Percentiles rank a stretch among this genome's conserved stretches.
Conservation (phyloP, 2,329 filamentous ascomycete genomes). For the Zasmidium citrigriseum region DNA sequence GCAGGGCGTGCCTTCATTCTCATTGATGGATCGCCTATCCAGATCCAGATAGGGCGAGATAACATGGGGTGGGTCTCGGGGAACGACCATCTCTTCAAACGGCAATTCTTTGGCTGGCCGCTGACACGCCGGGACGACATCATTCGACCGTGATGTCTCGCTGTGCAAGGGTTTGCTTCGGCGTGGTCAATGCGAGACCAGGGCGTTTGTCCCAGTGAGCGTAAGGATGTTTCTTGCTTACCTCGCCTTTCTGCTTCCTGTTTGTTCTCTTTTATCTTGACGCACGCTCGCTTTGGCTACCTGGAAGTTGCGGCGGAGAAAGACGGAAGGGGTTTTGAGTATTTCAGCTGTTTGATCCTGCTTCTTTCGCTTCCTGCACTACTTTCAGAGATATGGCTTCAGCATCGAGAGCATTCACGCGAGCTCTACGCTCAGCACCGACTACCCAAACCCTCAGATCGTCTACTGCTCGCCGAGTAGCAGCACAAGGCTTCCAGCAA, state of each 20-base stretch:
- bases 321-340: background rate
- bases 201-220: conserved; percentile 1
- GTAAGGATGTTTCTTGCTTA: background rate
- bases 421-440: conserved; percentile 46
- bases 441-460: conserved; percentile 56
- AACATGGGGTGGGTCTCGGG: background rate
- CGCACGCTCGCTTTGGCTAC: too few species aligned
- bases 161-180: background rate
- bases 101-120: background rate
- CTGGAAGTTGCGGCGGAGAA: background rate
- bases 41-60: background rate
- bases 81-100: background rate
- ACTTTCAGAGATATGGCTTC: conserved; percentile 38
- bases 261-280: background rate
- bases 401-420: conserved; percentile 39
- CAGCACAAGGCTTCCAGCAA: conserved; percentile 68
- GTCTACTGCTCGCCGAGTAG: conserved; percentile 57
- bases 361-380: background rate
- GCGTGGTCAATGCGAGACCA: background rate
- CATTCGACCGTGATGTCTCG: background rate
- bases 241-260: background rate
- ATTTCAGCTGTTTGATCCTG: too few species aligned
- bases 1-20: background rate
- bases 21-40: too few species aligned
- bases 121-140: background rate